Percentiles rank a stretch among this genome's conserved stretches.
Conservation (phyloP, 2,329 filamentous ascomycete species). For the Apiospora sp. region DNA sequence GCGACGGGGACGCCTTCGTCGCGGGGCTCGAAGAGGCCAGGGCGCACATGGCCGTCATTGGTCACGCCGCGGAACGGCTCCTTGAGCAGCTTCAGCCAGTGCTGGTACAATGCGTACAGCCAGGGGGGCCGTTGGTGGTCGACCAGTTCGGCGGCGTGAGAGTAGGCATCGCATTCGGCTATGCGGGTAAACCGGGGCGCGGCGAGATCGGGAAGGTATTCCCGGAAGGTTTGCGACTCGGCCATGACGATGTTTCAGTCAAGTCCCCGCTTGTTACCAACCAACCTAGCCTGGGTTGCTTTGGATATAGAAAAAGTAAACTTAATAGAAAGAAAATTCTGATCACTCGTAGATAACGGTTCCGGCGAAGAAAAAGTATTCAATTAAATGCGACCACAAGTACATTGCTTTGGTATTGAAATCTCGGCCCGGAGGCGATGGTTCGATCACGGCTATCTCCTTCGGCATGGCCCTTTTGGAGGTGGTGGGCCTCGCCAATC, state of each 20-base stretch:
- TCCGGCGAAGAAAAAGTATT: no score
- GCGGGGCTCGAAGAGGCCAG: constrained; percentile 63
- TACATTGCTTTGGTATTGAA: not conserved
- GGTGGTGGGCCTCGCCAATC: not conserved
- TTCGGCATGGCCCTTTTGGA: constrained; percentile 11
- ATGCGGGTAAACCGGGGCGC: constrained; percentile 69
- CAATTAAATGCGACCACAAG: no score
- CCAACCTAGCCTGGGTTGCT: no score
- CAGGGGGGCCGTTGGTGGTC: constrained; percentile 68
- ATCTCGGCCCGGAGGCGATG: not conserved
- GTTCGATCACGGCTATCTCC: constrained; percentile 15
- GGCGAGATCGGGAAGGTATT: constrained; percentile 68
- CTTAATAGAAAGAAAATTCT: no score
- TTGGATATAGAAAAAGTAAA: no score
- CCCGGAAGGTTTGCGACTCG: constrained; percentile 27
- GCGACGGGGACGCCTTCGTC: constrained; percentile 70
- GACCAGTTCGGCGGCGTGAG: constrained; percentile 69
- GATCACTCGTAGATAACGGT: no score
- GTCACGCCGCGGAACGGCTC: constrained; percentile 78
- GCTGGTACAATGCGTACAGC: constrained; percentile 67
- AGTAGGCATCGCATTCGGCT: constrained; percentile 67
- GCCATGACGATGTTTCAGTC: not conserved
- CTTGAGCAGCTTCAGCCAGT: constrained; percentile 65
- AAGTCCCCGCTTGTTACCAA: not conserved
- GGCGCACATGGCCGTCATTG: constrained; percentile 64